Evolutionary conservation across 306 rosid species (phyloP).

Genomic region (Pachyrhizus erosus): DNA sequence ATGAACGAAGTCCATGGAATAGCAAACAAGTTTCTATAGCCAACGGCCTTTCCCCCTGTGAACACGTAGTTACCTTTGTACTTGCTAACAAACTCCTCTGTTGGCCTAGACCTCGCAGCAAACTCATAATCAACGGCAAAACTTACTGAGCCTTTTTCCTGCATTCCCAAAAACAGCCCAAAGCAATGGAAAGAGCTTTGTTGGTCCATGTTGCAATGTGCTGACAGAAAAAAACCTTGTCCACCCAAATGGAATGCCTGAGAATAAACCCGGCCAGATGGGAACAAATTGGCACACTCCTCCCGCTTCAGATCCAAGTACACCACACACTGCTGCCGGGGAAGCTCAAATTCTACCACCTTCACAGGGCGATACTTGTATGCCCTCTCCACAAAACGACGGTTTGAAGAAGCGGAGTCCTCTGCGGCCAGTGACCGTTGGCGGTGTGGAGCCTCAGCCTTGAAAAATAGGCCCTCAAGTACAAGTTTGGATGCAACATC

Average conservation of each 20-base stretch:
- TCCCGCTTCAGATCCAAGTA: conserved; percentile 93
- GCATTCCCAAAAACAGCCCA: conserved; percentile 97
- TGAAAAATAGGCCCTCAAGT: conserved; percentile 87
- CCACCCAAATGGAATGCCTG: conserved; percentile 99
- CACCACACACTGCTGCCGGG: conserved; percentile 92
- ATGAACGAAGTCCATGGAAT: conserved; percentile 86
- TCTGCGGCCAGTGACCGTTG: conserved; percentile 84
- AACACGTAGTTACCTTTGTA: conserved; percentile 97
- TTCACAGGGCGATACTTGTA: conserved; percentile 96
- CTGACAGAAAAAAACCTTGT: conserved; percentile 95
- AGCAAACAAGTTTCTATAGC: conserved; percentile 87
- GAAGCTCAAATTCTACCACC: conserved; percentile 95
- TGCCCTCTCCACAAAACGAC: conserved; percentile 89
- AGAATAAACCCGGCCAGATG: conserved; percentile 97
- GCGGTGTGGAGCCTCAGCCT: conserved; percentile 95
- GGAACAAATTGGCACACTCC: conserved; percentile 75
- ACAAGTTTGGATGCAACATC: conserved; percentile 89
- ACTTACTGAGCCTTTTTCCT: conserved; percentile 92
- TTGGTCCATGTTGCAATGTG: conserved; percentile 99
- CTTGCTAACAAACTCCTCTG: conserved; percentile 84
- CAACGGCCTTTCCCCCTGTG: conserved; percentile 98
- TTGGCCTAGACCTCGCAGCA: conserved; percentile 84
- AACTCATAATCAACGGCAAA: conserved; percentile 96
- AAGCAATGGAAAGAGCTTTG: conserved; percentile 95
- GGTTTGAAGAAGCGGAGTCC: conserved; percentile 64